phyloP scores from a whole-genome alignment of 225 moss, liverwort and hornwort species.

The Pseudoscleropodium purum region DNA sequence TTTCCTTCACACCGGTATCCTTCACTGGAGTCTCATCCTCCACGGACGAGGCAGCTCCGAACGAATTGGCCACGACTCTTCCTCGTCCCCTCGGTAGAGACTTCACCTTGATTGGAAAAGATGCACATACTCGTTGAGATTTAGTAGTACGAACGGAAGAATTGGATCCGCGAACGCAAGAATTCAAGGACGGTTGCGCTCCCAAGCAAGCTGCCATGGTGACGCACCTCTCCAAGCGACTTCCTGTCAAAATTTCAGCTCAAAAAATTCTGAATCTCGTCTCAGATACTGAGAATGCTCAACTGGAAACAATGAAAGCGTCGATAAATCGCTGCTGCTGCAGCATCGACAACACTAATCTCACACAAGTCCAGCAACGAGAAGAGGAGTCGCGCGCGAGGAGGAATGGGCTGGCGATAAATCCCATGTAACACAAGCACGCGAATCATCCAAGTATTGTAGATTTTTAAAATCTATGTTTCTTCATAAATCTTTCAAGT shows the following conservation, averaged over 20 bases:
- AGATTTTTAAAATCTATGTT: neutral
- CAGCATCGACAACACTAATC: neutral
- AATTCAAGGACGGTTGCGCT: constrained; percentile 2
- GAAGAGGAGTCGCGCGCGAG: neutral
- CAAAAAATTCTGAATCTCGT: neutral
- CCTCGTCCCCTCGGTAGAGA: neutral
- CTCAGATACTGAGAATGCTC: neutral
- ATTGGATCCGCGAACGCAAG: neutral
- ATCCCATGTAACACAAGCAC: neutral
- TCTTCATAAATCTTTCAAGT: neutral
- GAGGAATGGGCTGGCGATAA: neutral
- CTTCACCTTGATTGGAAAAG: neutral
- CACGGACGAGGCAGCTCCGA: constrained; percentile 1
- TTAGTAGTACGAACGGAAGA: neutral
- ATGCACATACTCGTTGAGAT: neutral
- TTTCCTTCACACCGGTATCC: constrained; percentile 18
- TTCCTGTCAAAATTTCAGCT: neutral
- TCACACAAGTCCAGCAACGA: neutral
- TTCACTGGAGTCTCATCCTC: constrained; percentile 25
- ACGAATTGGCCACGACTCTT: neutral
- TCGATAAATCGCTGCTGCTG: neutral
- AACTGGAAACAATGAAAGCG: neutral
- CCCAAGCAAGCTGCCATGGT: constrained; percentile 20
- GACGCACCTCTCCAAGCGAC: neutral
- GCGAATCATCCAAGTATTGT: neutral